A percentile compares a stretch with the other conserved stretches of the same genome.
These are phyloP conservation scores for Mycosphaerella sp. DNA, from an alignment of 2,329 filamentous ascomycete genomes.

Conservation along the genomic window DNA sequence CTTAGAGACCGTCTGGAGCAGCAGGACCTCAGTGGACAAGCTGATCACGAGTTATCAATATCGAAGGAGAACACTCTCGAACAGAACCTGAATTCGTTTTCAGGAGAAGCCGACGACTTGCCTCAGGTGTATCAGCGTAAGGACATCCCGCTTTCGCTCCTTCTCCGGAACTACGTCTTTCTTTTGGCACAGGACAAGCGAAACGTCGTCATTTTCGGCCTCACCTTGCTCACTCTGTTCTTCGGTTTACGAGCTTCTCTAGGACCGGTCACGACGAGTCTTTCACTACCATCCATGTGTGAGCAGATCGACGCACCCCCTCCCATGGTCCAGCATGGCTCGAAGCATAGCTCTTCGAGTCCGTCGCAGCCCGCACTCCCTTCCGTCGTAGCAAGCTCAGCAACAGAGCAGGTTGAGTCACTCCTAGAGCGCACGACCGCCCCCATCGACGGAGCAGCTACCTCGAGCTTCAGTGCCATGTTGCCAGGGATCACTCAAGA, in stretches of 20 bases:
- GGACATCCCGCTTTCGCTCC: slow-evolving; percentile 48
- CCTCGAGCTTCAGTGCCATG: too few relatives aligned
- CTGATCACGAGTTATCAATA: too few relatives aligned
- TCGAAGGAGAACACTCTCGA: neutral
- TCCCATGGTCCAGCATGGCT: neutral
- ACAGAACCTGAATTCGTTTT: neutral
- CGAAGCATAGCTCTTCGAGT: neutral
- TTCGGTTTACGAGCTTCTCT: slow-evolving; percentile 16
- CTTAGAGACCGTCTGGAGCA: neutral
- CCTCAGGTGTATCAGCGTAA: slow-evolving; percentile 30
- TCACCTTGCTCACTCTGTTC: slow-evolving; percentile 30
- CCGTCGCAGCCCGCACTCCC: too few relatives aligned
- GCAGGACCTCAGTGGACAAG: neutral
- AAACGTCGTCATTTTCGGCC: slow-evolving; percentile 47
- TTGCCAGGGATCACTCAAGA: too few relatives aligned
- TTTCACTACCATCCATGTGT: neutral
- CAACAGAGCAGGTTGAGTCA: too few relatives aligned
- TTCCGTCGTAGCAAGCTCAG: too few relatives aligned
- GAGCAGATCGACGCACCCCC: neutral
- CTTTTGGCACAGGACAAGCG: slow-evolving; percentile 48
- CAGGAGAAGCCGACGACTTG: slow-evolving; percentile 15
- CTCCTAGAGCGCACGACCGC: too few relatives aligned
- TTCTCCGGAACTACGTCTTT: slow-evolving; percentile 50
- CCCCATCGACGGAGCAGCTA: too few relatives aligned
- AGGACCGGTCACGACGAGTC: neutral